phyloP scores from a whole-genome alignment of 176 grass and related monocot species.

The Triticum monococcum region DNA sequence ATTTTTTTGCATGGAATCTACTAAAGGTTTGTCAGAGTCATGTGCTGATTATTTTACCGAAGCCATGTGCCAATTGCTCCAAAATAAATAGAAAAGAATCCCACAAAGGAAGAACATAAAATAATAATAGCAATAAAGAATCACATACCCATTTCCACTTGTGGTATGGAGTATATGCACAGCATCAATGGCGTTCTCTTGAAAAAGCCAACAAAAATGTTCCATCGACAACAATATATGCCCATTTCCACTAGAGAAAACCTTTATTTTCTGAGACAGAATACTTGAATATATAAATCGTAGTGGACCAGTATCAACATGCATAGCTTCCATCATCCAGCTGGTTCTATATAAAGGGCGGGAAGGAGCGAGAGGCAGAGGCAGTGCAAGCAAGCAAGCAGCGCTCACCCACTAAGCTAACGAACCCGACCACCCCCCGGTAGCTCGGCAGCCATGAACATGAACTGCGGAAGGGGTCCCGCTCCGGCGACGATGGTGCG shows the following conservation, averaged over 20 bases:
- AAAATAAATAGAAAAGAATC: too few relatives aligned
- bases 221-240: constrained; percentile 19
- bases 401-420: background rate
- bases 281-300: background rate
- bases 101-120: too few relatives aligned
- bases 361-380: background rate
- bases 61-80: too few relatives aligned
- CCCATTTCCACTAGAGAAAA: constrained; percentile 8
- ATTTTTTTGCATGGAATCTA: too few relatives aligned
- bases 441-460: constrained; percentile 21
- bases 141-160: background rate
- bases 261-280: background rate
- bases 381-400: too few relatives aligned
- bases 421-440: too few relatives aligned
- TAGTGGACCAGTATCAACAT: background rate
- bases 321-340: background rate
- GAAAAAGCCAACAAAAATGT: background rate
- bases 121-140: background rate
- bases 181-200: background rate
- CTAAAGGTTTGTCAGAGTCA: too few relatives aligned
- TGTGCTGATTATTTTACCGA: too few relatives aligned
- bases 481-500: background rate
- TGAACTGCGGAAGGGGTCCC: background rate
- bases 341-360: background rate
- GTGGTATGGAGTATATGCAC: background rate